These are phyloP conservation scores for Incumbomyces lentus DNA, from an alignment of 2,329 filamentous ascomycete species.

Conservation along the genomic window DNA sequence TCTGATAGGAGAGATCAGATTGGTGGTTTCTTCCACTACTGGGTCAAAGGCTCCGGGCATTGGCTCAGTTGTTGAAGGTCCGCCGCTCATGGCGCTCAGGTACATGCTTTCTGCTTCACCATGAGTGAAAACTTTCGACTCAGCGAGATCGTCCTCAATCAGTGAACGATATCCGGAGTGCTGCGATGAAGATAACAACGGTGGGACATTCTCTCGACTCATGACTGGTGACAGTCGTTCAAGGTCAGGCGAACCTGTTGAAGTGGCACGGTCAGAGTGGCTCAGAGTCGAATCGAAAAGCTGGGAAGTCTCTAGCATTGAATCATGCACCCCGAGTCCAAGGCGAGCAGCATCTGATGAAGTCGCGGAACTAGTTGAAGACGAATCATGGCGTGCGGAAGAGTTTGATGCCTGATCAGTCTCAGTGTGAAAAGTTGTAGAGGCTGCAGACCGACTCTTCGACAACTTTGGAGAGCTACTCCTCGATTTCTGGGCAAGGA, in stretches of 20 bases:
- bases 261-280: background rate
- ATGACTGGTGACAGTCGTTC: background rate
- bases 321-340: background rate
- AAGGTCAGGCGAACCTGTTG: background rate
- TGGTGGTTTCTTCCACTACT: conserved; percentile 7
- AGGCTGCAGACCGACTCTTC: conserved; percentile 8
- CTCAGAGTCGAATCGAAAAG: conserved; percentile 1
- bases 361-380: background rate
- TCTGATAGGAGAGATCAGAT: no score
- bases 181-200: background rate
- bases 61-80: background rate
- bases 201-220: background rate
- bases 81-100: conserved; percentile 45
- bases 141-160: conserved; percentile 29
- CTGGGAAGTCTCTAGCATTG: conserved; percentile 3
- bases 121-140: conserved; percentile 38
- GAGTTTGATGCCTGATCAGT: background rate
- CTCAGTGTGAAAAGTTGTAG: background rate
- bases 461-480: conserved; percentile 15
- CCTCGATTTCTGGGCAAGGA: conserved; percentile 12
- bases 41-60: conserved; percentile 13
- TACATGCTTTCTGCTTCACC: conserved; percentile 43
- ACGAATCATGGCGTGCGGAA: background rate
- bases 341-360: conserved; percentile 1
- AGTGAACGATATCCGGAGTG: background rate